Conservation (phyloP, 768 basidiomycete species). For the Boletus rubroflammeus region DNA sequence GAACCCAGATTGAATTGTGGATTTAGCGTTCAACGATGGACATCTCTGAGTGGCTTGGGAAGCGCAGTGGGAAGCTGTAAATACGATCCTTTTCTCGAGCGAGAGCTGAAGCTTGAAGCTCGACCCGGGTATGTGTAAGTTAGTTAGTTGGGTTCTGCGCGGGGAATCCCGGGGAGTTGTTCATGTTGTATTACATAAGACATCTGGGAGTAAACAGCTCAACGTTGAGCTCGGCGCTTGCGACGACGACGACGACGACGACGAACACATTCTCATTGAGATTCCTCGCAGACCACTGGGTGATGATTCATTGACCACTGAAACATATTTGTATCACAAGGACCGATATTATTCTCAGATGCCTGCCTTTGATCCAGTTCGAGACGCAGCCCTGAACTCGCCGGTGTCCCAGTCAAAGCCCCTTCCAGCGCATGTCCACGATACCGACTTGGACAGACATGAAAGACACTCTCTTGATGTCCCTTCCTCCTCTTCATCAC, state of each 20-base stretch:
- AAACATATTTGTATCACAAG: not conserved
- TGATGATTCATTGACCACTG: slow-evolving; percentile 14
- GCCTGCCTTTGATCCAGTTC: slow-evolving; percentile 75
- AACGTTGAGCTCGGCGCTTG: not conserved
- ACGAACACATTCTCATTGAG: slow-evolving; percentile 1
- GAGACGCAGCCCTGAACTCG: slow-evolving; percentile 82
- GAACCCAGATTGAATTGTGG: not conserved
- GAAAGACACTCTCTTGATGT: slow-evolving; percentile 28
- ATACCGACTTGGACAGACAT: slow-evolving; percentile 26
- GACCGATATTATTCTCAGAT: slow-evolving; percentile 9
- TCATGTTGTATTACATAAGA: slow-evolving; percentile 16
- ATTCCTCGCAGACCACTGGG: slow-evolving; percentile 1
- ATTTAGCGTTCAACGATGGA: slow-evolving; percentile 57
- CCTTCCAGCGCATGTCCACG: slow-evolving; percentile 27
- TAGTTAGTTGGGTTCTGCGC: no score
- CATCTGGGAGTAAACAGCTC: not conserved
- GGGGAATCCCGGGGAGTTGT: no score
- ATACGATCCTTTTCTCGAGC: not conserved
- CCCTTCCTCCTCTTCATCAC: slow-evolving; percentile 38
- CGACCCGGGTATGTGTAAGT: no score
- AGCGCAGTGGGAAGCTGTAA: not conserved
- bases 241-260: slow-evolving; percentile 15
- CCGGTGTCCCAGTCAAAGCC: slow-evolving; percentile 50
- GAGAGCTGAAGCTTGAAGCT: not conserved
- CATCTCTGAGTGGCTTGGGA: slow-evolving; percentile 49